Evolutionary conservation across 768 basidiomycete genomes (phyloP).

Genomic region (Rhizopogon rudus): DNA sequence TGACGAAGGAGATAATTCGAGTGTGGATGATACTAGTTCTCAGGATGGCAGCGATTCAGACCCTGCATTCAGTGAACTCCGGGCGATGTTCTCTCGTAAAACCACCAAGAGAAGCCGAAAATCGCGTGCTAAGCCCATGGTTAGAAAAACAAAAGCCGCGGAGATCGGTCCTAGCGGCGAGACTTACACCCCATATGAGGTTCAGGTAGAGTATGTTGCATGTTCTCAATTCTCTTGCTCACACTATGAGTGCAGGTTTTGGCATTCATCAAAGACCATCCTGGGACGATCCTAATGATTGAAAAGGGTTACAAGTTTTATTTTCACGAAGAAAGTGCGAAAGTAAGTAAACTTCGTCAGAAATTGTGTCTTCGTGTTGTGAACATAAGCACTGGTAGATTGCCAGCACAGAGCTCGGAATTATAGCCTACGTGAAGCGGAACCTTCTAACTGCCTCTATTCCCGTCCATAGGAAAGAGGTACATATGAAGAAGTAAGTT

Average conservation of each 20-base stretch:
- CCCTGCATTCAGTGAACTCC: constrained; percentile 41
- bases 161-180: constrained; percentile 62
- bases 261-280: constrained; percentile 61
- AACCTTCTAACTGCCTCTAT: constrained; percentile 76
- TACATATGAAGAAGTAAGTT: constrained; percentile 74
- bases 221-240: background rate
- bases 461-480: constrained; percentile 59
- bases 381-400: constrained; percentile 37
- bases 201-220: constrained; percentile 42
- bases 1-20: constrained; percentile 17
- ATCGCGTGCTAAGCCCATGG: constrained; percentile 19
- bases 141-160: constrained; percentile 32
- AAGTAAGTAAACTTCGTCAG: constrained; percentile 34
- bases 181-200: constrained; percentile 72
- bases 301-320: constrained; percentile 83
- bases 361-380: background rate
- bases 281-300: constrained; percentile 67
- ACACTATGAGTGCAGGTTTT: constrained; percentile 13
- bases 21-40: constrained; percentile 20
- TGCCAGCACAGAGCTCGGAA: constrained; percentile 73
- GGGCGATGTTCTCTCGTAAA: constrained; percentile 40
- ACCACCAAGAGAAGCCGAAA: constrained; percentile 32
- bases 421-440: constrained; percentile 64
- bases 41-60: constrained; percentile 39
- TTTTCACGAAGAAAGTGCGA: constrained; percentile 83